Evolutionary conservation across 805 yeast genomes (phyloP).

Genomic region (Danielozyma ontarioensis): DNA sequence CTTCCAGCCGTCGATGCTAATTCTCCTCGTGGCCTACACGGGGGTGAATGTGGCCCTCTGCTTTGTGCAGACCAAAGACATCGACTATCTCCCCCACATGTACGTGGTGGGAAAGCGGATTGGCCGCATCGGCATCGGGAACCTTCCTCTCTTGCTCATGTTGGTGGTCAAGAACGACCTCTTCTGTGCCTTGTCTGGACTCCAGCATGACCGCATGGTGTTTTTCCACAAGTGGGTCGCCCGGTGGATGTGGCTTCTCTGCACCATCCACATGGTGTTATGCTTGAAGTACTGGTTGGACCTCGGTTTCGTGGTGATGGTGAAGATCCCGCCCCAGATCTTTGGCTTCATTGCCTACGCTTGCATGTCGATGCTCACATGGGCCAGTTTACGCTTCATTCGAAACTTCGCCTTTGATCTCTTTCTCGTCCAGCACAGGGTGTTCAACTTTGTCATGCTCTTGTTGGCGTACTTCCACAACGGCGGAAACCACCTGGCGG

Average conservation of each 20-base stretch:
- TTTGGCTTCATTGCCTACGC: conserved; percentile 44
- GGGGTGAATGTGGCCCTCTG: conserved; percentile 25
- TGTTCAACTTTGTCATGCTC: conserved; percentile 37
- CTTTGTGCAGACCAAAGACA: conserved; percentile 27
- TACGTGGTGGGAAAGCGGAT: conserved; percentile 41
- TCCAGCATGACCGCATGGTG: conserved; percentile 33
- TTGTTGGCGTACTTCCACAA: conserved; percentile 40
- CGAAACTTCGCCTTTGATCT: conserved; percentile 38
- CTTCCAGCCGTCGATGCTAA: conserved; percentile 37
- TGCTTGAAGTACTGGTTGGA: conserved; percentile 37
- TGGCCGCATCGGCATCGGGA: conserved; percentile 35
- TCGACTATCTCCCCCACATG: conserved; percentile 32
- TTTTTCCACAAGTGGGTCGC: conserved; percentile 44
- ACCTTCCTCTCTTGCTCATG: conserved; percentile 33
- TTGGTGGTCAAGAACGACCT: conserved; percentile 36
- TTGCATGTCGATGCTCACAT: conserved; percentile 29
- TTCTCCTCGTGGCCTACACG: conserved; percentile 22
- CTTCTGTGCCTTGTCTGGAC: conserved; percentile 35
- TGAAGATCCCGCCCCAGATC: conserved; percentile 44
- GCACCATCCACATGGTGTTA: conserved; percentile 31
- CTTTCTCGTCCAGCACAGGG: conserved; percentile 40
- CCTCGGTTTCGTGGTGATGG: conserved; percentile 32
- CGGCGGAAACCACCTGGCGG: conserved; percentile 25
- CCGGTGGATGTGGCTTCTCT: conserved; percentile 30
- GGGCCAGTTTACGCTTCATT: conserved; percentile 30